A percentile compares a stretch with the other conserved stretches of the same genome.
Conservation (phyloP, 2,329 filamentous ascomycete genomes). For the Calonectria pteridis region DNA sequence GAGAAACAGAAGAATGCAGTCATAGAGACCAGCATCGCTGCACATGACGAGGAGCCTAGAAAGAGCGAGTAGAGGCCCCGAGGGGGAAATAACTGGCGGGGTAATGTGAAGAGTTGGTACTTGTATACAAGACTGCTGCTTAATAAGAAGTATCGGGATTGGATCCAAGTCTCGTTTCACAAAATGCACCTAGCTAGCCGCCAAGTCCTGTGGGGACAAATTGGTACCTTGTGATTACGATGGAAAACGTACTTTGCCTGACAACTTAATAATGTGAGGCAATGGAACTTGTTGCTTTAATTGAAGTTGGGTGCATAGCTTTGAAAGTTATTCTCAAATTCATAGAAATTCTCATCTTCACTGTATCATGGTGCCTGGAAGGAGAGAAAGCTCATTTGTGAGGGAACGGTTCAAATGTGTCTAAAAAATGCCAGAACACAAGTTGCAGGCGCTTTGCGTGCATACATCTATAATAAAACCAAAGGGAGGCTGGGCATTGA, state of each 20-base stretch:
- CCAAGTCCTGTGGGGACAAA: not conserved
- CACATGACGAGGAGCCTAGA: constrained; percentile 26
- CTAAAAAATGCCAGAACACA: not conserved
- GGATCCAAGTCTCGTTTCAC: not conserved
- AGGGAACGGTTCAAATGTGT: not conserved
- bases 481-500: not conserved
- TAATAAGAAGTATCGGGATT: not conserved
- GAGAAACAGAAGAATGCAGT: constrained; percentile 41
- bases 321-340: no score
- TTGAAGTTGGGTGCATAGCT: no score
- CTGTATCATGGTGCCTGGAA: not conserved
- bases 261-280: not conserved
- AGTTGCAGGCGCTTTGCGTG: not conserved
- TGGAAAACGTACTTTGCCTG: not conserved
- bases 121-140: not conserved
- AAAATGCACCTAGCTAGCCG: not conserved
- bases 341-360: not conserved
- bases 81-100: no score
- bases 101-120: not conserved
- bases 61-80: not conserved
- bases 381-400: not conserved
- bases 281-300: no score
- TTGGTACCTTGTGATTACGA: not conserved
- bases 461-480: no score
- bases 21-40: constrained; percentile 26